phyloP scores from a whole-genome alignment of 495 filamentous ascomycete genomes.

The Extremus antarcticus region DNA sequence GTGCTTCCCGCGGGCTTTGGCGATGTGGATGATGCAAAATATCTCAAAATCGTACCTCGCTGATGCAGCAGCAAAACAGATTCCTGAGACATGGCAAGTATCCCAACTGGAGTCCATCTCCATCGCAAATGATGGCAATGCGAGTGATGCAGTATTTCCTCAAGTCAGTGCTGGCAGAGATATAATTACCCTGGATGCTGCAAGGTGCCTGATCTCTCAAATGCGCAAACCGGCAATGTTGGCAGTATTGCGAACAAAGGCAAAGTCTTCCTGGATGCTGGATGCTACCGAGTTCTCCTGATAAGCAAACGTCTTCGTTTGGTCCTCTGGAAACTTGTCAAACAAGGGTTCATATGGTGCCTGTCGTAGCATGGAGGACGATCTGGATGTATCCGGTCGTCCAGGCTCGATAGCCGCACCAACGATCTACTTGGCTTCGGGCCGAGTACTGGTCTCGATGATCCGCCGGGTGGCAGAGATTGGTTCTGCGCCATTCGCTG shows the following conservation, averaged over 20 bases:
- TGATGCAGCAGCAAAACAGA: no score
- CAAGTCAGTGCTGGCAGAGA: no score
- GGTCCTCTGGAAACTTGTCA: not conserved
- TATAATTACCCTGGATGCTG: no score
- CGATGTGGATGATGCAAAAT: no score
- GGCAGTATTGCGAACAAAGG: not conserved
- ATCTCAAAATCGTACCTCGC: no score
- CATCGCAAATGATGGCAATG: no score
- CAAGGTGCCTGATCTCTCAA: no score
- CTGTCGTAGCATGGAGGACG: constrained; percentile 2
- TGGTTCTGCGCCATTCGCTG: not conserved
- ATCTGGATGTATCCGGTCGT: constrained; percentile 11
- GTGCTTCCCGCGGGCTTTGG: no score
- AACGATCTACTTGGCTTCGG: constrained; percentile 3
- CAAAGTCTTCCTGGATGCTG: not conserved
- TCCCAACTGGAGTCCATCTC: no score
- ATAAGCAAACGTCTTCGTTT: not conserved
- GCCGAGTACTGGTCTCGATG: not conserved
- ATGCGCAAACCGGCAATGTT: not conserved
- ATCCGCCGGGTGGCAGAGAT: not conserved
- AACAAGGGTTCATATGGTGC: not conserved
- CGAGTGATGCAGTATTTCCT: no score
- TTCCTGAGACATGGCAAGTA: no score
- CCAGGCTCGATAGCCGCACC: constrained; percentile 8
- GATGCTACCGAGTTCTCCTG: not conserved